phyloP scores from a whole-genome alignment of 805 yeast species.

The Hanseniaspora nectarophila region DNA sequence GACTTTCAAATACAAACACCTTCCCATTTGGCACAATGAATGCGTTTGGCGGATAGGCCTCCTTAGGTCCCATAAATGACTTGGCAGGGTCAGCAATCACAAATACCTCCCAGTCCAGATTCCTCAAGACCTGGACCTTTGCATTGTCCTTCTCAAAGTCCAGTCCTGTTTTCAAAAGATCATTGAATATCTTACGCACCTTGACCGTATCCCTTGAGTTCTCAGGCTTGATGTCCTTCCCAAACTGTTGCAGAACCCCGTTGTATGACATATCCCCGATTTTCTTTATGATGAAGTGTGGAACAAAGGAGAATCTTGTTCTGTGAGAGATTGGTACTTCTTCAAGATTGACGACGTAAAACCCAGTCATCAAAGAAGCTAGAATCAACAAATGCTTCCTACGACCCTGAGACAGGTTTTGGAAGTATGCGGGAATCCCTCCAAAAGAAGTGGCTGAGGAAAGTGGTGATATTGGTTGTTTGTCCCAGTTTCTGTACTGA shows the following conservation, averaged over 20 bases:
- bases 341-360: slow-evolving; percentile 47
- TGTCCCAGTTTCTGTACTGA: slow-evolving; percentile 7
- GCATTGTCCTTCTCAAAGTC: neutral
- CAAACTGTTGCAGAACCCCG: slow-evolving; percentile 46
- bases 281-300: slow-evolving; percentile 48
- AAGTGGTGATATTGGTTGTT: neutral
- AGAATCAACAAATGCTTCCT: slow-evolving; percentile 28
- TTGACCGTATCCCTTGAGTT: slow-evolving; percentile 46
- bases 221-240: slow-evolving; percentile 44
- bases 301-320: slow-evolving; percentile 57
- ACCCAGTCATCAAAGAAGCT: slow-evolving; percentile 28
- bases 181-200: slow-evolving; percentile 52
- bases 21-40: slow-evolving; percentile 94
- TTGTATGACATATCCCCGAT: slow-evolving; percentile 56
- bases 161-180: slow-evolving; percentile 44
- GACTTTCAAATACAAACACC: slow-evolving; percentile 75
- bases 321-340: slow-evolving; percentile 75
- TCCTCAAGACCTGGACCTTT: slow-evolving; percentile 15
- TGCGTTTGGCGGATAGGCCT: slow-evolving; percentile 74
- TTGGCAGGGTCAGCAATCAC: slow-evolving; percentile 52
- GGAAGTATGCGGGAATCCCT: neutral
- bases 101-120: slow-evolving; percentile 60
- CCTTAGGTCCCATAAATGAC: neutral
- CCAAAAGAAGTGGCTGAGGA: neutral
- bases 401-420: neutral